These are phyloP conservation scores for Hypomontagnella monticulosa DNA, from an alignment of 495 filamentous ascomycete genomes.

Conservation along the genomic window DNA sequence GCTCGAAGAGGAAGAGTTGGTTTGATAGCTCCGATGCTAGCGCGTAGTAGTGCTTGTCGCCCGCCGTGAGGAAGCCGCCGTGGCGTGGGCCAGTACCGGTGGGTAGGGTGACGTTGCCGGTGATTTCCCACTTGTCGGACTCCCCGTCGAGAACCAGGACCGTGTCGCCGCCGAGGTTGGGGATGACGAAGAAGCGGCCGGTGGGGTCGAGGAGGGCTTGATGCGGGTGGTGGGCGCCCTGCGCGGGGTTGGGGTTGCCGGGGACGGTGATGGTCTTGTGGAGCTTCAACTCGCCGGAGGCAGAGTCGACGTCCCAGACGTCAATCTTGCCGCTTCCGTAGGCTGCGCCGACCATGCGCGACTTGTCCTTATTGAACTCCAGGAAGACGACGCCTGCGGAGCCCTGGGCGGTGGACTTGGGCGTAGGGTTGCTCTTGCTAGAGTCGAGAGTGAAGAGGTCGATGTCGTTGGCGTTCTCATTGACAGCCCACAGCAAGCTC, in stretches of 20 bases:
- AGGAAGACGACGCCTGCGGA: slow-evolving; percentile 47
- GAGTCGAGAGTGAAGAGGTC: slow-evolving; percentile 37
- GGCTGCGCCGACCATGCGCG: slow-evolving; percentile 43
- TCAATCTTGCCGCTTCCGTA: slow-evolving; percentile 44
- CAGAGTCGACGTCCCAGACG: slow-evolving; percentile 43
- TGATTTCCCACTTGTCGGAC: slow-evolving; percentile 40
- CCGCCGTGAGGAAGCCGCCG: slow-evolving; percentile 45
- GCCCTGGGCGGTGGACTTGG: slow-evolving; percentile 32
- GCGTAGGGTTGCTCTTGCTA: slow-evolving; percentile 15
- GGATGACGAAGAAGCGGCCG: slow-evolving; percentile 47
- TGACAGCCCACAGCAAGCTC: slow-evolving; percentile 42
- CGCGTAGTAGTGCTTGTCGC: slow-evolving; percentile 41
- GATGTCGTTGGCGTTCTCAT: slow-evolving; percentile 44
- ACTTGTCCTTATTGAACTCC: slow-evolving; percentile 45
- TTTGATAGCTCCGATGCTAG: slow-evolving; percentile 46
- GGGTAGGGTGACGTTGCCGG: slow-evolving; percentile 27
- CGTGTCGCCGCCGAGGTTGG: slow-evolving; percentile 46
- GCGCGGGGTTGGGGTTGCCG: slow-evolving; percentile 36
- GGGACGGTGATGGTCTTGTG: slow-evolving; percentile 37
- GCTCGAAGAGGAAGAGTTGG: slow-evolving; percentile 42
- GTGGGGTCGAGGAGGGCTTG: slow-evolving; percentile 49
- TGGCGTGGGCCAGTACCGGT: slow-evolving; percentile 48
- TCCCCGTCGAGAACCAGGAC: slow-evolving; percentile 45
- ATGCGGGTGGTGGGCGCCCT: slow-evolving; percentile 42
- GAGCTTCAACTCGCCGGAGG: slow-evolving; percentile 32